These are phyloP conservation scores for Rhizopogon vesiculosus DNA, from an alignment of 768 basidiomycete species.

Conservation along the genomic window DNA sequence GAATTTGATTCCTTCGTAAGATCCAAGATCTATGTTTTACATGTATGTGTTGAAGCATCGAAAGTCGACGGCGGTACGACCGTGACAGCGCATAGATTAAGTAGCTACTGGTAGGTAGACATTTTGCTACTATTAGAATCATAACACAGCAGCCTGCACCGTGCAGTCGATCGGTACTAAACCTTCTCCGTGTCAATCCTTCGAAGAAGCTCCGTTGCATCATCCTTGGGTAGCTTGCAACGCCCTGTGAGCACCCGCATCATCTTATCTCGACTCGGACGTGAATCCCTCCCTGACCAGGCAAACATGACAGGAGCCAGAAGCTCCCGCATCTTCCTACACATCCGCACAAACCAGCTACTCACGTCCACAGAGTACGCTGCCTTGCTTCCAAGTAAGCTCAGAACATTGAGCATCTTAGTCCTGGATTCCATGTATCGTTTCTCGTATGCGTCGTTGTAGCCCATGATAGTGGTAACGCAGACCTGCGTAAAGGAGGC, in stretches of 20 bases:
- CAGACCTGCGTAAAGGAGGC: slow-evolving; percentile 25
- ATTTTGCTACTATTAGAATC: too few relatives aligned
- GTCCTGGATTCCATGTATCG: slow-evolving; percentile 16
- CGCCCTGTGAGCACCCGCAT: slow-evolving; percentile 15
- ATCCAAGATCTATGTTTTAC: too few relatives aligned
- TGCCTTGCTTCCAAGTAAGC: not conserved
- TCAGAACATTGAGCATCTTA: slow-evolving; percentile 17
- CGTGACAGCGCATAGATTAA: too few relatives aligned
- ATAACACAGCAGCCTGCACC: too few relatives aligned
- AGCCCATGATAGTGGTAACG: slow-evolving; percentile 17
- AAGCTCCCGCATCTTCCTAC: not conserved
- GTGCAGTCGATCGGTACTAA: too few relatives aligned
- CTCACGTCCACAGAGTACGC: not conserved
- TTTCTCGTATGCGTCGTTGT: not conserved
- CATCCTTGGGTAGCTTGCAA: slow-evolving; percentile 16
- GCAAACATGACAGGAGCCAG: not conserved
- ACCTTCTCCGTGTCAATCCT: slow-evolving; percentile 7
- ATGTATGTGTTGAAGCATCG: too few relatives aligned
- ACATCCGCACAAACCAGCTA: not conserved
- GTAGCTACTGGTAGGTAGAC: too few relatives aligned
- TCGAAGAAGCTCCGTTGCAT: slow-evolving; percentile 18
- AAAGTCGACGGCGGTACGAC: too few relatives aligned
- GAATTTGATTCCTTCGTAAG: too few relatives aligned
- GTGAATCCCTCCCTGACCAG: not conserved
- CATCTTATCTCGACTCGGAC: not conserved